Evolutionary conservation across 148 eudicot species (phyloP), one percentile per base, ranked within the genome.

Genomic region (Cornus kousa): DNA sequence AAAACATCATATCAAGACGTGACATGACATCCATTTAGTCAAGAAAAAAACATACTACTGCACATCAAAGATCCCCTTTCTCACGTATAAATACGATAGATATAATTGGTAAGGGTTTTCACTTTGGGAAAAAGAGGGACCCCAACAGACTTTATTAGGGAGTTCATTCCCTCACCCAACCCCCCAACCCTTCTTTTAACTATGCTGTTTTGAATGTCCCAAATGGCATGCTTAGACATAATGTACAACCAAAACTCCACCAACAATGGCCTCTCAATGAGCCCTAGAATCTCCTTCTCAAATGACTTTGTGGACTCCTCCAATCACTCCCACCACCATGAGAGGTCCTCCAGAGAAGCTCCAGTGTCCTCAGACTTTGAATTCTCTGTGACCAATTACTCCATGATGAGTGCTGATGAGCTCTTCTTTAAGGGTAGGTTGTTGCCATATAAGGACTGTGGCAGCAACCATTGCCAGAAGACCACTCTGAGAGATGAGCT

Each of bases 271-370:
- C 66, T n/a, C 24, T 83, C 86, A 14, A 87, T 87, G 88, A 92
- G 91, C 87, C 96, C 96, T 3, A 83, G 98, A 80, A 94, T 94
- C 71, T 94, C 98, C 19, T 94, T 94, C 82, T 94, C 98, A 0
- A 89, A 91, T 82, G 98, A 91, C 79, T 94, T 94, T 74, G 91
- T 73, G 2, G 98, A 94, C 59, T 79, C 94, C 59, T 79, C 94
- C 31, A 48, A 68, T 39, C 73, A 77, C 6, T 66, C 79, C 11
- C 81, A 80, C 48, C 72, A 79, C 9, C 81, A 79, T 71, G 14
- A 28, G 62, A 72, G 73, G 62, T 3, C 43, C 48, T 55, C 71
- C 0, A 48, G 83, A n/a, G 87, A 82, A 43, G 55, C 84, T 4
- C 85, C 91, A 5, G 82, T 87, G 20, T 90, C 91, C 11, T 68